Base-by-base conservation (phyloP, 2,329 filamentous ascomycete genomes). In the Blastomyces gilchristii region DNA sequence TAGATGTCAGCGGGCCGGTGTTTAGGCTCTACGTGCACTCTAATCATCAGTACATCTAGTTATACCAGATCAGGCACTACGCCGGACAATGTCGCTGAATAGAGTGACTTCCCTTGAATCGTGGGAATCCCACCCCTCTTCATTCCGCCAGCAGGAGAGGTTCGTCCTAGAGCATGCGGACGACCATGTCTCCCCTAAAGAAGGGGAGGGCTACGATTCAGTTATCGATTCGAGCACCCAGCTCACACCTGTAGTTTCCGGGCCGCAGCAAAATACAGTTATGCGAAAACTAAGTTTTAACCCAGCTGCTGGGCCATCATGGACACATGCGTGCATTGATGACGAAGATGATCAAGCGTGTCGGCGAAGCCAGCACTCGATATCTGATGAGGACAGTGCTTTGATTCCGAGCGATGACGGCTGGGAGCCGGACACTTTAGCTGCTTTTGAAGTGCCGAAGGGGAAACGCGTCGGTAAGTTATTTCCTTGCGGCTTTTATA, bases 381-480 rank as follows among this genome's bases (percentile, higher is more conserved):
- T 45, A 43, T 63, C 37, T 31, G 52, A 61, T 52, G 59, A 43
- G 7, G 47, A 31, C 18, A 52, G 59, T 6, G 59, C 22, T 14
- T n/a, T 52, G 31, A 54, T 52, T 34, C 34, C 34, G 8, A 60
- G 25, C 22, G 57, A 63, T 18, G 25, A 2, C 2, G 52, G 14
- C 28, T 25, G 37, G 25, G 63, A 65, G 58, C 64, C 69, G 6
- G 68, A 73, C 56, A 74, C 75, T 1, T 73, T 67, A 7, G 71
- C 71, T 16, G 82, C 82, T 1, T 83, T 82, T 67, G 82, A 86
- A 71, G 80, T 85, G 39, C 77, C 78, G 65, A 79, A 77, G 63
- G 73, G 76, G 64, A 83, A 79, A 70, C 75, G 83, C 66, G 78
- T 84, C 64, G 68, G 81, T 83, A 73, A 71, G 80, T 73, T 43